Conservation (phyloP, 2,329 filamentous ascomycete species). For the Cordyceps cicadae region DNA sequence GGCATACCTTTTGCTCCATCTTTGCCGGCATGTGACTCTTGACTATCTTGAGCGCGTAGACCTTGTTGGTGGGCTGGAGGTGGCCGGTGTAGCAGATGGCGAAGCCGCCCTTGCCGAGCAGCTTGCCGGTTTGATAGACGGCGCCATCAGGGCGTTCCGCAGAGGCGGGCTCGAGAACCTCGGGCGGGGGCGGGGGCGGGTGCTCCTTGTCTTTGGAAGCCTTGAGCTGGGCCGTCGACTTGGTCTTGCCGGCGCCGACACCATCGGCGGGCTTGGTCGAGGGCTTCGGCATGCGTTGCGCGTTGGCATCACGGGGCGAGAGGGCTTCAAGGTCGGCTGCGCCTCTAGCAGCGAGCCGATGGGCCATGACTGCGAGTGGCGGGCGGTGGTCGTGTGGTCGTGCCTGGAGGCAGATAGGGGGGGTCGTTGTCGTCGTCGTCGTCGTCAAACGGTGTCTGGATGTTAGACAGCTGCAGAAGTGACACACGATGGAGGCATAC, state of each 20-base stretch:
- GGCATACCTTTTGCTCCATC: constrained; percentile 70
- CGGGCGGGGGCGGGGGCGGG: constrained; percentile 53
- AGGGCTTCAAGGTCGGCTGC: constrained; percentile 53
- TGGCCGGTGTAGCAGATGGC: constrained; percentile 72
- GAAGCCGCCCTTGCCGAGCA: constrained; percentile 74
- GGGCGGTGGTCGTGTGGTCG: no score
- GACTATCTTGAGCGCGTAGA: constrained; percentile 73
- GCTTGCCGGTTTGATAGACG: constrained; percentile 63
- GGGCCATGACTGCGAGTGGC: constrained; percentile 30
- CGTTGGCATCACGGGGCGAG: constrained; percentile 57
- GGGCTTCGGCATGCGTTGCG: constrained; percentile 42
- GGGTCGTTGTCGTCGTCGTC: background rate
- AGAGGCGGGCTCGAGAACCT: constrained; percentile 56
- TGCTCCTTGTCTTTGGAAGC: constrained; percentile 58
- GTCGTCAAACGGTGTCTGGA: background rate
- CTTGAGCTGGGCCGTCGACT: constrained; percentile 44
- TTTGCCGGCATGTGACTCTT: constrained; percentile 74
- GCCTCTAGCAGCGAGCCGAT: constrained; percentile 41
- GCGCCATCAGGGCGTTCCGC: constrained; percentile 61
- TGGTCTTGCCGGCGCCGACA: constrained; percentile 41
- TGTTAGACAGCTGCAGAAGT: background rate
- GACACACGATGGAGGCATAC: background rate
- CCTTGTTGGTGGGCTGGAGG: constrained; percentile 55
- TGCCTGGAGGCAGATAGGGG: background rate
- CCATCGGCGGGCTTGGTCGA: constrained; percentile 23